Conservation (phyloP, 2,329 filamentous ascomycete genomes). For the Chaetoscypha palmicola region DNA sequence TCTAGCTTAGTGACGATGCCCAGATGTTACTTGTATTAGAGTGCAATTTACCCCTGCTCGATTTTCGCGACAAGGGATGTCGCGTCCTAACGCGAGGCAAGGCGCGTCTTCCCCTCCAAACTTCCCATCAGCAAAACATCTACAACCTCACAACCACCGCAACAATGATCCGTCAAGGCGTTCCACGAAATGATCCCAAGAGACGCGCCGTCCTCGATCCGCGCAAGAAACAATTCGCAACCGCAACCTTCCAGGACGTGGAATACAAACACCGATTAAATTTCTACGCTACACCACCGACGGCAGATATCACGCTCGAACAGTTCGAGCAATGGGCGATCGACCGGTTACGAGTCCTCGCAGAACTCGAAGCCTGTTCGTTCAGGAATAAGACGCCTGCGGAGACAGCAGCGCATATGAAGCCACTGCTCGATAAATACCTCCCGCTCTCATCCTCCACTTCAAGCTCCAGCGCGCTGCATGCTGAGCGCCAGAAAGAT, state of each 20-base stretch:
- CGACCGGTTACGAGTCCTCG: conserved; percentile 77
- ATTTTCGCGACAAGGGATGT: too few species aligned
- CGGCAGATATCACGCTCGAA: conserved; percentile 89
- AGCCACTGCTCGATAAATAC: conserved; percentile 78
- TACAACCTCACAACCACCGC: conserved; percentile 1
- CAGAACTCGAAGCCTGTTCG: conserved; percentile 86
- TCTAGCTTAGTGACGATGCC: too few species aligned
- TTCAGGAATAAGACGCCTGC: conserved; percentile 83
- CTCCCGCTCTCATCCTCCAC: conserved; percentile 73
- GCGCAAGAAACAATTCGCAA: conserved; percentile 81
- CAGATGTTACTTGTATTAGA: too few species aligned
- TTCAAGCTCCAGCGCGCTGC: conserved; percentile 51
- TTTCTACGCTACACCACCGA: conserved; percentile 83
- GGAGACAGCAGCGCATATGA: conserved; percentile 80
- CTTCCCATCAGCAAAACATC: too few species aligned
- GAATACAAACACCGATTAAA: conserved; percentile 83
- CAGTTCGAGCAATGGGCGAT: conserved; percentile 99
- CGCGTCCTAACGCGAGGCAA: too few species aligned
- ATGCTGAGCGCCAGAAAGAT: conserved; percentile 79
- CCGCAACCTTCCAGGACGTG: conserved; percentile 66
- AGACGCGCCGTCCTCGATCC: conserved; percentile 68
- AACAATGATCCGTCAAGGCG: conserved; percentile 31
- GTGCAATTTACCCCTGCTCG: too few species aligned
- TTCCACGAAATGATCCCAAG: conserved; percentile 46
- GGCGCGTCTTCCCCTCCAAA: conserved; percentile 5